Conservation (phyloP, 176 grass and related monocot genomes). For the Avena insularis region DNA sequence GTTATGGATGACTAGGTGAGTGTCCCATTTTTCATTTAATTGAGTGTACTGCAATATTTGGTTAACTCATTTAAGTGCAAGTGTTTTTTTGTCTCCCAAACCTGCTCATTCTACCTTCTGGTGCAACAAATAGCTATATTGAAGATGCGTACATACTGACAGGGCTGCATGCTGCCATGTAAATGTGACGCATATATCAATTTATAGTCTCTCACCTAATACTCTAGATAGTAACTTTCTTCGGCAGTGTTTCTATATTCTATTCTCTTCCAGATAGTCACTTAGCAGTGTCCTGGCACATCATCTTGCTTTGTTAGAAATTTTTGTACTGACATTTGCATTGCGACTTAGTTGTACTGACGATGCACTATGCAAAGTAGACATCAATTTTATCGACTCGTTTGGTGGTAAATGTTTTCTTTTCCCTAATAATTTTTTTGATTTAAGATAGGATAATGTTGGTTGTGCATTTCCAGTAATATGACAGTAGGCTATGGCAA, state of each 20-base stretch:
- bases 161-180: neutral
- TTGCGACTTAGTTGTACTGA: neutral
- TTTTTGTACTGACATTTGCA: neutral
- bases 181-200: neutral
- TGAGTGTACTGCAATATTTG: neutral
- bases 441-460: neutral
- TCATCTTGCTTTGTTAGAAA: neutral
- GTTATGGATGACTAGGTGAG: neutral
- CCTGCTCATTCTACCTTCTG: neutral
- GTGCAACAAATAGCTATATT: neutral
- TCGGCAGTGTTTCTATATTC: neutral
- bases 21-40: neutral
- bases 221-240: neutral
- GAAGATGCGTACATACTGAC: neutral
- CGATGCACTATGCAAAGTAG: neutral
- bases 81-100: neutral
- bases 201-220: slow-evolving; percentile 9
- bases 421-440: neutral
- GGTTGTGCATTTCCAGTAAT: neutral
- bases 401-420: neutral
- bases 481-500: neutral
- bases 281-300: neutral
- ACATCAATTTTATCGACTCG: too few species aligned
- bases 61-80: neutral
- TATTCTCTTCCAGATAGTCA: slow-evolving; percentile 5